Conservation (phyloP, 768 basidiomycete genomes). For the Rhodotorula toruloides region DNA sequence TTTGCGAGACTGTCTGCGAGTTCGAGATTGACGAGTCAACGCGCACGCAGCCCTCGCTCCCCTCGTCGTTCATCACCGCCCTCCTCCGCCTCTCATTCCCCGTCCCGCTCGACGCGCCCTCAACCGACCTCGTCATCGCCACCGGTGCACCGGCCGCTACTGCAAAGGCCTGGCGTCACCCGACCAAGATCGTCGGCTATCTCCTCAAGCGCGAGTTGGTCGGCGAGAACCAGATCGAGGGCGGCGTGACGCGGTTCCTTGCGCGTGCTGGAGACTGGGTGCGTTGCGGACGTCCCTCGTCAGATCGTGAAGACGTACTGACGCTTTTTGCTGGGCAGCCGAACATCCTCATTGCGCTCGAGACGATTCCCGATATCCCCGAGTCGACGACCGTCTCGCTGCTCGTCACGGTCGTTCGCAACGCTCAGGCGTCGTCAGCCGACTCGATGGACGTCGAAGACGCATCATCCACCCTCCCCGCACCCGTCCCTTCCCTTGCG, state of each 20-base stretch:
- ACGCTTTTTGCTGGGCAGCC: not conserved
- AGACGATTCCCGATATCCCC: constrained; percentile 29
- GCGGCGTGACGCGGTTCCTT: constrained; percentile 26
- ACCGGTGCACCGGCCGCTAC: not conserved
- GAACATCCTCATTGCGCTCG: constrained; percentile 28
- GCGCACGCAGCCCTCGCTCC: constrained; percentile 24
- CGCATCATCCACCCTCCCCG: not conserved
- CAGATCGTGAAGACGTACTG: not conserved
- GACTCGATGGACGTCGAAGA: constrained; percentile 15
- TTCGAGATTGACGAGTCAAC: not conserved
- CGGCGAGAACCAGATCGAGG: constrained; percentile 31
- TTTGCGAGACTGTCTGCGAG: not conserved
- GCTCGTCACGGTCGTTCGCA: constrained; percentile 22
- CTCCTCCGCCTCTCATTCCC: constrained; percentile 36
- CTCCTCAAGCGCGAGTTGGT: constrained; percentile 30
- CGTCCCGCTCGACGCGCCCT: constrained; percentile 8
- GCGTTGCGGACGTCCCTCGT: not conserved
- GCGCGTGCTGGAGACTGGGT: constrained; percentile 37
- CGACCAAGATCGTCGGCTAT: constrained; percentile 25
- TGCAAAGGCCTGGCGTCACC: constrained; percentile 14
- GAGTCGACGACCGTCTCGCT: constrained; percentile 30
- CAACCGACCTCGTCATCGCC: constrained; percentile 5
- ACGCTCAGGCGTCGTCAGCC: not conserved
- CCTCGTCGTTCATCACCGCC: constrained; percentile 35
- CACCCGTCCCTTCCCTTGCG: not conserved